Conservation (phyloP, 2,329 filamentous ascomycete genomes). For the Botryosphaeria agaves region DNA sequence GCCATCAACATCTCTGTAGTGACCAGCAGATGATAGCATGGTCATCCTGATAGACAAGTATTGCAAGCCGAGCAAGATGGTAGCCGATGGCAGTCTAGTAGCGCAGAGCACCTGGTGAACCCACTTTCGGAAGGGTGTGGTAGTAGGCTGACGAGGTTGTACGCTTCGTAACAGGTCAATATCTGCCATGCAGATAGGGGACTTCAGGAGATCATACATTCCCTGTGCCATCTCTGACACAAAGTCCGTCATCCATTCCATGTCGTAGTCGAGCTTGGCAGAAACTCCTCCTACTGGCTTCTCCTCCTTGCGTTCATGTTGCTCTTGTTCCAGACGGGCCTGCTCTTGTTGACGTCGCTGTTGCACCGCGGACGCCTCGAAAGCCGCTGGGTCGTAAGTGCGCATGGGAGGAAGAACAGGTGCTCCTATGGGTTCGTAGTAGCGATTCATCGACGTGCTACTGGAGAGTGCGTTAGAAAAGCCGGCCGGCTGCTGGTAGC, state of each 20-base stretch:
- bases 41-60: conserved; percentile 75
- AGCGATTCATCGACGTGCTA: conserved; percentile 16
- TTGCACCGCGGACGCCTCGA: conserved; percentile 17
- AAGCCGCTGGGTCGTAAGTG: conserved; percentile 19
- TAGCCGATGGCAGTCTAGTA: conserved; percentile 76
- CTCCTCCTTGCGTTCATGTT: conserved; percentile 37
- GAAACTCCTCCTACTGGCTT: conserved; percentile 72
- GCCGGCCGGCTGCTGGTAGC: conserved; percentile 10
- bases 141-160: conserved; percentile 42
- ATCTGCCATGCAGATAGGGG: conserved; percentile 39
- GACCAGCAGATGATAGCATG: conserved; percentile 40
- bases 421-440: conserved; percentile 27
- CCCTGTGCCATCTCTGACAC: conserved; percentile 75
- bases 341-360: conserved; percentile 21
- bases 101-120: conserved; percentile 81
- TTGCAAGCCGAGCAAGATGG: conserved; percentile 78
- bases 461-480: conserved; percentile 5
- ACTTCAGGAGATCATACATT: conserved; percentile 44
- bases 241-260: conserved; percentile 91
- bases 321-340: conserved; percentile 19
- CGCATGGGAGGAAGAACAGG: conserved; percentile 30
- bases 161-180: conserved; percentile 48
- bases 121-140: conserved; percentile 73
- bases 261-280: conserved; percentile 88
- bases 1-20: conserved; percentile 39